Evolutionary conservation across 306 rosid genomes (phyloP).

Genomic region (Biancaea sappan): DNA sequence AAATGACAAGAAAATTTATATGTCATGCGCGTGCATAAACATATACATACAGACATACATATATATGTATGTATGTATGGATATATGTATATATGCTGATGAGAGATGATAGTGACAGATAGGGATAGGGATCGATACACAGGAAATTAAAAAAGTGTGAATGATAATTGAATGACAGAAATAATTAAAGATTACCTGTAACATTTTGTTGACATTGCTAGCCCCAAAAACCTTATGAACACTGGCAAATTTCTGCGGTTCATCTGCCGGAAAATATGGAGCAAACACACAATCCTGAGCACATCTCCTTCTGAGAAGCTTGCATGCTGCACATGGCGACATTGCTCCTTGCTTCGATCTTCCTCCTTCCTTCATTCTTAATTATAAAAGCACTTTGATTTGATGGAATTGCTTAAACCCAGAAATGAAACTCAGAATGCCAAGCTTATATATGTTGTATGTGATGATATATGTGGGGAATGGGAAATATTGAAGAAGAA

Average conservation of each 20-base stretch:
- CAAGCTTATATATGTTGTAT: too few relatives aligned
- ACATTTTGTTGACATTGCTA: constrained; percentile 97
- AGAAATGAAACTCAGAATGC: neutral
- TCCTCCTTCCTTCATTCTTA: constrained; percentile 69
- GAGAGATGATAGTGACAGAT: too few relatives aligned
- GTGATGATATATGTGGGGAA: too few relatives aligned
- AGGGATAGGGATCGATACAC: neutral
- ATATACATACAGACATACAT: too few relatives aligned
- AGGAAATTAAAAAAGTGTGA: neutral
- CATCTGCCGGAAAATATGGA: constrained; percentile 95
- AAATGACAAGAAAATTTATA: constrained; percentile 27
- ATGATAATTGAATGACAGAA: neutral
- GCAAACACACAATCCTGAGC: constrained; percentile 88
- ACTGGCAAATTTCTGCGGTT: constrained; percentile 89
- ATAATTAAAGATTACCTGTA: constrained; percentile 62
- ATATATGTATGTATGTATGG: too few relatives aligned
- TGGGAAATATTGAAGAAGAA: constrained; percentile 10
- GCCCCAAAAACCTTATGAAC: constrained; percentile 98
- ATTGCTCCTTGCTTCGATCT: constrained; percentile 73
- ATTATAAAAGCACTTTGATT: neutral
- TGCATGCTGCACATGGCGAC: constrained; percentile 97
- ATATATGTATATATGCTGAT: too few relatives aligned
- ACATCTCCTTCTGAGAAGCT: constrained; percentile 89
- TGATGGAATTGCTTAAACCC: neutral
- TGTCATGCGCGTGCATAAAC: constrained; percentile 27